Conservation (phyloP, 2,329 filamentous ascomycete species). For the Fusarium graminum region DNA sequence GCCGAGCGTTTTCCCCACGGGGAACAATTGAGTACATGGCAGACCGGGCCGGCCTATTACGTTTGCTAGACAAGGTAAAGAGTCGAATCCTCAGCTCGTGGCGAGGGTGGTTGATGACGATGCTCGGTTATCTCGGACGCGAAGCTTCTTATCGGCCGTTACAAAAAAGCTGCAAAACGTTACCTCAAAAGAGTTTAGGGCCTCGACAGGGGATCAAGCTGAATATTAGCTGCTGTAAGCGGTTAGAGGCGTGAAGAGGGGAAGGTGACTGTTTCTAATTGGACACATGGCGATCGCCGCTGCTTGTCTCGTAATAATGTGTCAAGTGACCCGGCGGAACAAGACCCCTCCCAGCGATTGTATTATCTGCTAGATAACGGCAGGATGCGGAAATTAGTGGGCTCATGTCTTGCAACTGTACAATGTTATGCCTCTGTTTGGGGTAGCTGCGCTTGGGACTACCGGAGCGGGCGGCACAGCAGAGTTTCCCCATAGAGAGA, state of each 20-base stretch:
- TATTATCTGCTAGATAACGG: constrained; percentile 14
- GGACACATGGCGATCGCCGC: constrained; percentile 1
- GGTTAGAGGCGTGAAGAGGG: constrained; percentile 8
- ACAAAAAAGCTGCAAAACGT: constrained; percentile 36
- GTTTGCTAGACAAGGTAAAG: too few relatives aligned
- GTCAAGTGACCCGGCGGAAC: constrained; percentile 14
- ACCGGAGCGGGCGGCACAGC: constrained; percentile 19
- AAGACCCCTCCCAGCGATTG: constrained; percentile 6
- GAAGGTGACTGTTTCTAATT: constrained; percentile 4
- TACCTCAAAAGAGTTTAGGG: constrained; percentile 40
- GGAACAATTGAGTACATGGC: constrained; percentile 8
- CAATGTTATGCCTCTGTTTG: constrained; percentile 34
- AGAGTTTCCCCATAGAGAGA: constrained; percentile 6
- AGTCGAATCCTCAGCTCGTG: background rate
- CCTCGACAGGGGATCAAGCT: constrained; percentile 23
- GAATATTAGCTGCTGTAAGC: constrained; percentile 42
- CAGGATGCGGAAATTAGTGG: constrained; percentile 31
- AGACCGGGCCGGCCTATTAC: constrained; percentile 28
- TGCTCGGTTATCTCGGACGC: constrained; percentile 41
- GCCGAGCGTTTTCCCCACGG: constrained; percentile 25
- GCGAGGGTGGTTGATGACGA: constrained; percentile 12
- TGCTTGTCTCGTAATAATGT: background rate
- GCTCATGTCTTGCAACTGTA: background rate
- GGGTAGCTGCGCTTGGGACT: constrained; percentile 30
- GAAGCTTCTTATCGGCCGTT: constrained; percentile 35